Conservation (phyloP, 2,329 filamentous ascomycete genomes). For the Aspergillus sp. region DNA sequence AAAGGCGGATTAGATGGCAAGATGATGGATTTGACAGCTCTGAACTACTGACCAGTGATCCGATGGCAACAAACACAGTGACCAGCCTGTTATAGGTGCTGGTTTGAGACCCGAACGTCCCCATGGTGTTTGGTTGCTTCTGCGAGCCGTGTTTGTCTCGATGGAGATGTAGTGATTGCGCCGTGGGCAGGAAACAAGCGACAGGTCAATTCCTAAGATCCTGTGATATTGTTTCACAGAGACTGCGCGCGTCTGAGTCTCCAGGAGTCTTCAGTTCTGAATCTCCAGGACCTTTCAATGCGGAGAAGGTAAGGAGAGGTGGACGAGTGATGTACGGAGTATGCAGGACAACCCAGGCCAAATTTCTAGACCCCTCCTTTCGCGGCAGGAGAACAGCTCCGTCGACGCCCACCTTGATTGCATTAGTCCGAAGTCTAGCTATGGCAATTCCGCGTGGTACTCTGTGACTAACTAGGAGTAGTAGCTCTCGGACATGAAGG, state of each 20-base stretch:
- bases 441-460: too few relatives aligned
- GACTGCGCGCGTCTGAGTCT: too few relatives aligned
- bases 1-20: neutral
- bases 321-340: neutral
- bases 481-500: too few relatives aligned
- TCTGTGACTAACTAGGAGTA: too few relatives aligned
- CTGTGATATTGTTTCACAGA: too few relatives aligned
- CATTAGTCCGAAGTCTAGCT: too few relatives aligned
- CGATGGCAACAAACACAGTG: constrained; percentile 38
- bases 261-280: too few relatives aligned
- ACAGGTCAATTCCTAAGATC: neutral
- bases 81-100: constrained; percentile 39
- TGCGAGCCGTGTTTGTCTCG: neutral
- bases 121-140: constrained; percentile 19
- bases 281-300: neutral
- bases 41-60: constrained; percentile 37
- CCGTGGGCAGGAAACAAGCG: neutral
- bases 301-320: neutral
- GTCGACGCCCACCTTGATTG: too few relatives aligned
- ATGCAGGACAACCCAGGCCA: too few relatives aligned
- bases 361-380: too few relatives aligned
- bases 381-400: too few relatives aligned
- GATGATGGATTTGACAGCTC: constrained; percentile 12
- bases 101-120: constrained; percentile 34
- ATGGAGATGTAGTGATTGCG: neutral